Percentiles rank a stretch among this genome's conserved stretches.
phyloP scores from a whole-genome alignment of 2,329 filamentous ascomycete genomes.

The Nakataea oryzae region DNA sequence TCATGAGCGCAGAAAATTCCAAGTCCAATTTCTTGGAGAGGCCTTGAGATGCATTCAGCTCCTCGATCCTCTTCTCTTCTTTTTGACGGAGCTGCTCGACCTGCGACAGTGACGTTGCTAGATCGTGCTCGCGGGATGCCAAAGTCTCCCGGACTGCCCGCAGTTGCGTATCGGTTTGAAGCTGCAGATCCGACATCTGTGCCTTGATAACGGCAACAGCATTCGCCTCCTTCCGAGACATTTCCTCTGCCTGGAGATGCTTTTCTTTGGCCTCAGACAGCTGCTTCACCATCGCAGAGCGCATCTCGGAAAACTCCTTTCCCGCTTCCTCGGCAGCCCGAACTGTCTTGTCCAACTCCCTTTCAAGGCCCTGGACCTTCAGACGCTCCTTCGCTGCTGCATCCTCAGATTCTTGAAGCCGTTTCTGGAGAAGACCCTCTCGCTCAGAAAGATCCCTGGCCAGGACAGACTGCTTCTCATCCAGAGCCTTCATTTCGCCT shows the following conservation, averaged over 20 bases:
- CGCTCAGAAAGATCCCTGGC: background rate
- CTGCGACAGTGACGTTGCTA: background rate
- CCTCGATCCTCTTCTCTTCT: background rate
- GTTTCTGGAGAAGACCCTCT: too few species aligned
- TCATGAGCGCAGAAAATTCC: background rate
- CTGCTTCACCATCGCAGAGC: constrained; percentile 5
- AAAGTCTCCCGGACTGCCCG: constrained; percentile 1
- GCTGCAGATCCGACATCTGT: constrained; percentile 4
- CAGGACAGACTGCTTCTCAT: background rate
- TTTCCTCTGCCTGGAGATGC: constrained; percentile 6
- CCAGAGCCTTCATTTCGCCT: background rate
- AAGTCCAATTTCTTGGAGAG: background rate
- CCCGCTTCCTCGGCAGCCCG: background rate
- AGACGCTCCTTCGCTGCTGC: background rate
- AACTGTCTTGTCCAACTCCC: background rate
- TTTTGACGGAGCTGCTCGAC: background rate
- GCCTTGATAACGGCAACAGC: background rate
- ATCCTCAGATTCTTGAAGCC: background rate
- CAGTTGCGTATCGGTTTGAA: background rate
- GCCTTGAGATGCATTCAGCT: constrained; percentile 4
- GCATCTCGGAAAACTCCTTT: background rate
- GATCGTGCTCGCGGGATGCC: background rate
- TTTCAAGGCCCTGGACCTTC: background rate
- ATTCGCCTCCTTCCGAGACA: background rate
- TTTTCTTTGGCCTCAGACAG: constrained; percentile 6